A percentile compares a stretch with the other conserved stretches of the same genome.
Conservation (phyloP, 1,284 basidiomycete species). For the Ceratobasidium sp. region DNA sequence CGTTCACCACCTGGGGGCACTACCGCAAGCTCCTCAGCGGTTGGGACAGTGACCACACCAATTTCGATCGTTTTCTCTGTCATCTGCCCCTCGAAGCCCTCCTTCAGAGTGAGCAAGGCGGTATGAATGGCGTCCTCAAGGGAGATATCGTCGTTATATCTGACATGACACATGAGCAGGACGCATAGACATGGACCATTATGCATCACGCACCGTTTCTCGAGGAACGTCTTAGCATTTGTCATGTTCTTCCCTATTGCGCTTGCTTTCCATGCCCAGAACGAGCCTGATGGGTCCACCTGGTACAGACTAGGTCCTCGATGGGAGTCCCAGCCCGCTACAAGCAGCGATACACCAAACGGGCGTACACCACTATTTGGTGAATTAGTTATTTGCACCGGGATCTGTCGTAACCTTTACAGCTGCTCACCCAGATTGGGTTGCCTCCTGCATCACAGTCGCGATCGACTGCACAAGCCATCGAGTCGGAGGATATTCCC, state of each 20-base stretch:
- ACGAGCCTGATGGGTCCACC: constrained; percentile 98
- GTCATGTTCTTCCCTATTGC: constrained; percentile 99
- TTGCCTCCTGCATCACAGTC: constrained; percentile 98
- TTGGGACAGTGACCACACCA: constrained; percentile 91
- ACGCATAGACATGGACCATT: constrained; percentile 29
- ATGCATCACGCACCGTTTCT: constrained; percentile 78
- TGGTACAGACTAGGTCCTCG: constrained; percentile 95
- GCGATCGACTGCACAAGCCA: constrained; percentile 97
- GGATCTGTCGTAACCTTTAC: neutral
- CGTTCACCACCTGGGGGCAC: constrained; percentile 64
- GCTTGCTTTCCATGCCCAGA: constrained; percentile 99
- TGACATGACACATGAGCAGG: constrained; percentile 49
- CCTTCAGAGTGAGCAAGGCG: constrained; percentile 96
- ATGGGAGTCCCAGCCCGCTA: constrained; percentile 94
- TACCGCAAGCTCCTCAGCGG: constrained; percentile 66
- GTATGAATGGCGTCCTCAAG: constrained; percentile 99
- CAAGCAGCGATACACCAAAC: constrained; percentile 95
- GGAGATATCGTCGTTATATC: constrained; percentile 99
- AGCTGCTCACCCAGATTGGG: constrained; percentile 87
- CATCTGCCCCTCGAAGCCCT: constrained; percentile 99
- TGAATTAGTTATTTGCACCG: neutral
- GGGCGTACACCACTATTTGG: constrained; percentile 89
- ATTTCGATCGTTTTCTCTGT: constrained; percentile 99
- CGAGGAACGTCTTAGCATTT: constrained; percentile 98
- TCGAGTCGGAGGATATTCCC: constrained; percentile 98